These are phyloP conservation scores for Arabidopsis arenosa DNA, from an alignment of 345 rosid genomes.

Conservation along the genomic window DNA sequence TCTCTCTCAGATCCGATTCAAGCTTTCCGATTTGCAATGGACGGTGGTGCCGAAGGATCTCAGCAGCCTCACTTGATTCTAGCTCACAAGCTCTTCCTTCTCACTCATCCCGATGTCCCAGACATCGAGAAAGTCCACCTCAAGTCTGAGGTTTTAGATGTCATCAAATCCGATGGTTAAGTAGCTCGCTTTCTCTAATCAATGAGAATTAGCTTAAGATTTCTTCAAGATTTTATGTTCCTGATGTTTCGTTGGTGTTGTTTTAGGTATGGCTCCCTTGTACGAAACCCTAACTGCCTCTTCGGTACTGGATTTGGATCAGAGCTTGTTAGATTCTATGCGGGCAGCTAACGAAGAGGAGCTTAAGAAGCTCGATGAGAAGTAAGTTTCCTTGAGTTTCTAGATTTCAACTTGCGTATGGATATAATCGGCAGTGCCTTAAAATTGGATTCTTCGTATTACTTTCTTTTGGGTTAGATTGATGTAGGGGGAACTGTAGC, in stretches of 20 bases:
- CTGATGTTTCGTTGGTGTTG: slow-evolving; percentile 25
- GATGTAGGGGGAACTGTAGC: background rate
- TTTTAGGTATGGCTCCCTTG: slow-evolving; percentile 82
- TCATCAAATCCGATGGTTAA: slow-evolving; percentile 74
- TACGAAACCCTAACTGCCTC: slow-evolving; percentile 80
- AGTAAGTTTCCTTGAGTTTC: slow-evolving; percentile 52
- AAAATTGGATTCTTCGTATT: background rate
- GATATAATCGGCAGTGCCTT: slow-evolving; percentile 16
- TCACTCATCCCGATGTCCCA: slow-evolving; percentile 73
- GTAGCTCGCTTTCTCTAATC: slow-evolving; percentile 18
- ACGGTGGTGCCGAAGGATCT: slow-evolving; percentile 70
- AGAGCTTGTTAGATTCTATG: slow-evolving; percentile 71
- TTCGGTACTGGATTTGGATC: slow-evolving; percentile 72
- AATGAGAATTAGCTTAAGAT: background rate
- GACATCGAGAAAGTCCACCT: slow-evolving; percentile 95
- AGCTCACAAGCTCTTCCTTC: slow-evolving; percentile 80
- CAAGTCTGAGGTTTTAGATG: slow-evolving; percentile 77
- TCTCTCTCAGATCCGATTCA: slow-evolving; percentile 41
- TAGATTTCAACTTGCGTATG: background rate
- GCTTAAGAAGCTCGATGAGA: slow-evolving; percentile 88
- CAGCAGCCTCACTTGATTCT: slow-evolving; percentile 90
- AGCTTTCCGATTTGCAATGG: slow-evolving; percentile 57
- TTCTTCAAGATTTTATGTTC: background rate
- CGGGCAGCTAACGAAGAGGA: slow-evolving; percentile 69
- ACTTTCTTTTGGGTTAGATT: background rate